phyloP scores from a whole-genome alignment of 2,329 filamentous ascomycete species.

The Sporothrix inflata region DNA sequence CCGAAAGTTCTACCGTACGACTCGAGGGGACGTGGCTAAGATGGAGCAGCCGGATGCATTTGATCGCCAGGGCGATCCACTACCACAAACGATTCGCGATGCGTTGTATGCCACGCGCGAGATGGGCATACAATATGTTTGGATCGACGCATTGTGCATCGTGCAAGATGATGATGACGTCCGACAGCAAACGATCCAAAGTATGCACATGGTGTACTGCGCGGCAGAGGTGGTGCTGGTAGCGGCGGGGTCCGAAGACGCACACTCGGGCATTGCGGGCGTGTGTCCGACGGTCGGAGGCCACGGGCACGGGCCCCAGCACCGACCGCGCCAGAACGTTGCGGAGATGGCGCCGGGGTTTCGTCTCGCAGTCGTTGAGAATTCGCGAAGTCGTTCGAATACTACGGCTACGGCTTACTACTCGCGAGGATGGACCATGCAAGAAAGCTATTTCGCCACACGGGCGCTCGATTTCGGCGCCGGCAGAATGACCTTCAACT shows the following conservation, averaged over 20 bases:
- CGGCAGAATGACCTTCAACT: neutral
- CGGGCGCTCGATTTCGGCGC: neutral
- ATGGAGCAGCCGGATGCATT: neutral
- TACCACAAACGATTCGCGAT: neutral
- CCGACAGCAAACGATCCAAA: neutral
- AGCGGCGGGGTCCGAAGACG: neutral
- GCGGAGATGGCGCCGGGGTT: neutral
- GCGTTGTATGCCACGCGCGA: neutral
- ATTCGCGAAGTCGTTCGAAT: no score
- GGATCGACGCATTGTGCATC: neutral
- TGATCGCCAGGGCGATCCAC: neutral
- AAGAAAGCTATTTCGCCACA: neutral
- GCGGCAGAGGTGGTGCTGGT: neutral
- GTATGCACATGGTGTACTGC: neutral
- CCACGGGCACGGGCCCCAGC: neutral
- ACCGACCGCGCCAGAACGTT: neutral
- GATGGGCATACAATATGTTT: neutral
- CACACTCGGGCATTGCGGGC: neutral
- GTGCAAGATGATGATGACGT: neutral
- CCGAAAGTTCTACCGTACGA: neutral
- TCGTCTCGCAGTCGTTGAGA: neutral
- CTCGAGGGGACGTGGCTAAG: neutral
- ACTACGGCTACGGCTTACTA: no score
- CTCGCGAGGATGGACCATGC: neutral
- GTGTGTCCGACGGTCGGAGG: neutral